Evolutionary conservation across 2,329 filamentous ascomycete genomes (phyloP).

Genomic region (Cercospora janseana): DNA sequence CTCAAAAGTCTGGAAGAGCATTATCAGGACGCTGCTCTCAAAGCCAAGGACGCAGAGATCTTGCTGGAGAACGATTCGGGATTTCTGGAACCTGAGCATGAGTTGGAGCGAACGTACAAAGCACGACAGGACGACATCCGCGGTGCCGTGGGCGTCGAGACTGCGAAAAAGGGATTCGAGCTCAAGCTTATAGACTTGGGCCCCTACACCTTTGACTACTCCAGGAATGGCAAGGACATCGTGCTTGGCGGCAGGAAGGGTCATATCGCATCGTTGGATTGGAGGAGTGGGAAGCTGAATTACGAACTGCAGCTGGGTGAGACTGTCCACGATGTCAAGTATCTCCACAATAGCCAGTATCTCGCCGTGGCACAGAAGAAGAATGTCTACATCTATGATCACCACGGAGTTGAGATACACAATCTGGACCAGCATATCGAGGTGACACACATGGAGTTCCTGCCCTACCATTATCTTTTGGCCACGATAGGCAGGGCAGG

Average conservation of each 20-base stretch:
- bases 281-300: slow-evolving; percentile 84
- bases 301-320: slow-evolving; percentile 90
- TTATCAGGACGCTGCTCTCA: slow-evolving; percentile 74
- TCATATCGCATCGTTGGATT: slow-evolving; percentile 95
- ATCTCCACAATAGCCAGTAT: slow-evolving; percentile 91
- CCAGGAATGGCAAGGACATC: slow-evolving; percentile 80
- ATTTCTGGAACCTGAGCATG: slow-evolving; percentile 82
- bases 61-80: slow-evolving; percentile 82
- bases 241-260: slow-evolving; percentile 86
- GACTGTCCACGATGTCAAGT: slow-evolving; percentile 83
- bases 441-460: slow-evolving; percentile 88
- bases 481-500: slow-evolving; percentile 81
- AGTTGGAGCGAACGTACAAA: slow-evolving; percentile 88
- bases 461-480: slow-evolving; percentile 93
- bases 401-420: slow-evolving; percentile 86
- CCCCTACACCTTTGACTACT: slow-evolving; percentile 86
- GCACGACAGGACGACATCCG: slow-evolving; percentile 85
- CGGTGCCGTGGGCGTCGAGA: slow-evolving; percentile 71
- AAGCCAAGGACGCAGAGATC: slow-evolving; percentile 94
- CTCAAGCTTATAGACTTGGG: slow-evolving; percentile 78
- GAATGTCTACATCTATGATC: slow-evolving; percentile 94
- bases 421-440: slow-evolving; percentile 87
- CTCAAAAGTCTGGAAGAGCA: slow-evolving; percentile 76
- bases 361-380: slow-evolving; percentile 97
- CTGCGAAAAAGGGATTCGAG: slow-evolving; percentile 90